phyloP scores from a whole-genome alignment of 805 yeast species.

The Ogataea methylovora region DNA sequence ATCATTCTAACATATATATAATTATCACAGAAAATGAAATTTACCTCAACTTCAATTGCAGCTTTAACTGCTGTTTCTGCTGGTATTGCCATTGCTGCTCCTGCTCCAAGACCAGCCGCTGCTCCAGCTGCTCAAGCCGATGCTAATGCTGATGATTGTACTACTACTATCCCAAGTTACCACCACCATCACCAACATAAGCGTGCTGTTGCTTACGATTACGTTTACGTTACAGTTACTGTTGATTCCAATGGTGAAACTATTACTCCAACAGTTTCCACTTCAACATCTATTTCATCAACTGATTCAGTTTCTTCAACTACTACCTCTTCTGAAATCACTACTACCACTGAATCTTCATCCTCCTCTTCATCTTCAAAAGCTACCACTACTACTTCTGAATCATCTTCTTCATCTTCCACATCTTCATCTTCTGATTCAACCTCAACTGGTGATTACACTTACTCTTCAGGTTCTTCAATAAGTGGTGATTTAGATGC shows the following conservation, averaged over 20 bases:
- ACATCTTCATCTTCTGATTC: conserved; percentile 19
- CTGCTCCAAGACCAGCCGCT: conserved; percentile 20
- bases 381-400: conserved; percentile 20
- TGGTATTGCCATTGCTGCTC: conserved; percentile 23
- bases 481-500: conserved; percentile 51
- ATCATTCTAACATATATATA: too few relatives aligned
- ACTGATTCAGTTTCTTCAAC: conserved; percentile 19
- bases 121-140: conserved; percentile 31
- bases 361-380: conserved; percentile 16
- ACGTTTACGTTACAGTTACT: conserved; percentile 44
- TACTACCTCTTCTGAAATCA: conserved; percentile 20
- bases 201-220: conserved; percentile 45
- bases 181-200: conserved; percentile 59
- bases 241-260: conserved; percentile 43
- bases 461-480: conserved; percentile 29
- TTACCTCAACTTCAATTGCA: conserved; percentile 8
- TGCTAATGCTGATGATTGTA: conserved; percentile 27
- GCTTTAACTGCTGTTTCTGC: conserved; percentile 19
- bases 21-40: conserved; percentile 18
- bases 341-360: conserved; percentile 10
- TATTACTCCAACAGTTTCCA: conserved; percentile 23
- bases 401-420: conserved; percentile 25
- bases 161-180: conserved; percentile 28
- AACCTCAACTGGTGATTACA: conserved; percentile 14
- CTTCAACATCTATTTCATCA: conserved; percentile 15